These are phyloP conservation scores for Fistulinella prunicolor DNA, from an alignment of 768 basidiomycete genomes.

Conservation along the genomic window DNA sequence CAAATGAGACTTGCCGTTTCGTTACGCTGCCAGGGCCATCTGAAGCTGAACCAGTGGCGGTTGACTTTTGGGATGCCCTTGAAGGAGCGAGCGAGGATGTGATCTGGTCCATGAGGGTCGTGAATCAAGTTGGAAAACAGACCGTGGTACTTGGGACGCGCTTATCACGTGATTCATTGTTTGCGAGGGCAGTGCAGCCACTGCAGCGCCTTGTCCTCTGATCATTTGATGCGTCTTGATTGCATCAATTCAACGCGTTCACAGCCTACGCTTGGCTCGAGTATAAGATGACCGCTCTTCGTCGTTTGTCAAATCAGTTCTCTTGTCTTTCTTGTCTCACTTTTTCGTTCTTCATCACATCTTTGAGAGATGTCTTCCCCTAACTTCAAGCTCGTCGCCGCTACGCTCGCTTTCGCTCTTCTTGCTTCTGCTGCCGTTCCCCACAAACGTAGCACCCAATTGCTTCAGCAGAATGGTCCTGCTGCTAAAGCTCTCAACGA, in stretches of 20 bases:
- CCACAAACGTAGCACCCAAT: constrained; percentile 14
- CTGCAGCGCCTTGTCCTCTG: too few relatives aligned
- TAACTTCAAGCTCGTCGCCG: constrained; percentile 13
- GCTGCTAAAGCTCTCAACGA: constrained; percentile 26
- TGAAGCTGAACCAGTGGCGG: constrained; percentile 47
- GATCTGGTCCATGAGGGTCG: constrained; percentile 63
- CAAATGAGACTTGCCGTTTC: constrained; percentile 58
- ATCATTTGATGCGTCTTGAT: too few relatives aligned
- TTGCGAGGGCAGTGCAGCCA: too few relatives aligned
- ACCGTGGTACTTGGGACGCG: constrained; percentile 25
- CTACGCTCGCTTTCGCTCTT: constrained; percentile 14
- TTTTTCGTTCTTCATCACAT: constrained; percentile 4
- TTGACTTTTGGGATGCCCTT: constrained; percentile 56
- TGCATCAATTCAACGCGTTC: neutral
- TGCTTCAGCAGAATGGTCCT: constrained; percentile 24
- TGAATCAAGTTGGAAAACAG: constrained; percentile 12
- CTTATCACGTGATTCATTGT: constrained; percentile 26
- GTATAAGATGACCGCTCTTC: constrained; percentile 3
- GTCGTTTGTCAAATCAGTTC: neutral
- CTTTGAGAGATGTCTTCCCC: constrained; percentile 18
- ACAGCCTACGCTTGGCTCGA: neutral
- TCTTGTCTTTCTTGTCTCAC: neutral
- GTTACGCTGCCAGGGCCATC: constrained; percentile 76
- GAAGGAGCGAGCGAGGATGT: constrained; percentile 59
- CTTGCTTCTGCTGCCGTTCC: constrained; percentile 19